These are phyloP conservation scores for Plasmodium yoelii DNA, from an alignment of 169 alveolate genomes.

Conservation along the genomic window DNA sequence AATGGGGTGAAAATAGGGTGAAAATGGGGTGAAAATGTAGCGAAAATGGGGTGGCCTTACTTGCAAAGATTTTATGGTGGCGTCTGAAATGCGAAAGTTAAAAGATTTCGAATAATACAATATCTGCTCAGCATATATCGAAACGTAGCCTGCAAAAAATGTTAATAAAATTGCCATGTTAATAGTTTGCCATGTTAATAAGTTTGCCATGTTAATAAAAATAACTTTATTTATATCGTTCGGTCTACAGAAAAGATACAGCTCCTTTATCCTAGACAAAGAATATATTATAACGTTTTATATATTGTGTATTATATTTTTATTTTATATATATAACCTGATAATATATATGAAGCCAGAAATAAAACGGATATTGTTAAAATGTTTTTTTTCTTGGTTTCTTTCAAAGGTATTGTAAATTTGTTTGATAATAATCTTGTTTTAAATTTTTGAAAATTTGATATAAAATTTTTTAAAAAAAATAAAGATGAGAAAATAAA, in stretches of 20 bases:
- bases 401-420: slow-evolving; percentile 33
- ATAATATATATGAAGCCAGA: slow-evolving; percentile 62
- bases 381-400: slow-evolving; percentile 46
- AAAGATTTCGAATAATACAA: slow-evolving; percentile 7
- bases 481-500: slow-evolving; percentile 21
- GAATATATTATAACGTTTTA: background rate
- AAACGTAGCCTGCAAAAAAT: slow-evolving; percentile 43
- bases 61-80: slow-evolving; percentile 59
- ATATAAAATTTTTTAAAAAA: slow-evolving; percentile 48
- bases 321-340: slow-evolving; percentile 9
- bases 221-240: no score
- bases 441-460: slow-evolving; percentile 23
- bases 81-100: slow-evolving; percentile 4
- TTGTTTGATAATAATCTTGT: slow-evolving; percentile 17
- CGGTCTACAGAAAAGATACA: no score
- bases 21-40: no score
- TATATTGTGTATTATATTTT: background rate
- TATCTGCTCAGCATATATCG: slow-evolving; percentile 47
- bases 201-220: background rate
- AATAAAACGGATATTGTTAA: slow-evolving; percentile 36
- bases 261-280: no score
- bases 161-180: no score
- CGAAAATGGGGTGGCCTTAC: no score
- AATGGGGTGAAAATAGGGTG: no score
- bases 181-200: background rate